phyloP scores from a whole-genome alignment of 2,329 filamentous ascomycete genomes.

The Corynespora cassiicola region DNA sequence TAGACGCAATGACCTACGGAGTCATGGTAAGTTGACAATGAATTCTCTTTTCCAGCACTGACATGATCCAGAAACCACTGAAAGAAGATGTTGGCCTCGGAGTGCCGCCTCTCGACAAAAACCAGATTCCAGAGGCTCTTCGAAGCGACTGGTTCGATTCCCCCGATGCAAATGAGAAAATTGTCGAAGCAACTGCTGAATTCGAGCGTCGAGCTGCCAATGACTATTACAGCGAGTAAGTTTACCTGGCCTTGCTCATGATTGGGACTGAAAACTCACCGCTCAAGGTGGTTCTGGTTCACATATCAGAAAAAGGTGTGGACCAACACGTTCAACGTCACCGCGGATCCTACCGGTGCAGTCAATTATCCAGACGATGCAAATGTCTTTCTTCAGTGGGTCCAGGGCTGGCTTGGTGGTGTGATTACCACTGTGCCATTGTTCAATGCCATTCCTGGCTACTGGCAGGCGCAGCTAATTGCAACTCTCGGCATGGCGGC shows the following conservation, averaged over 20 bases:
- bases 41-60: too few species aligned
- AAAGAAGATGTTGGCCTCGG: constrained; percentile 52
- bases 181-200: constrained; percentile 39
- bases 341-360: constrained; percentile 34
- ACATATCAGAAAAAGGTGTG: constrained; percentile 53
- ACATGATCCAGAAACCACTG: constrained; percentile 36
- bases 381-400: constrained; percentile 47
- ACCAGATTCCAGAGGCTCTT: constrained; percentile 49
- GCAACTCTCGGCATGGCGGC: constrained; percentile 36
- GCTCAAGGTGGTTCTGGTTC: constrained; percentile 56
- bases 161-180: constrained; percentile 38
- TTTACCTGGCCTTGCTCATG: too few species aligned
- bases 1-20: constrained; percentile 57
- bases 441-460: constrained; percentile 43
- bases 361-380: constrained; percentile 46
- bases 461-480: constrained; percentile 45
- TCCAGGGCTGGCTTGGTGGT: constrained; percentile 45
- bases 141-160: constrained; percentile 29
- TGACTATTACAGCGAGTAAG: constrained; percentile 53
- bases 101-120: constrained; percentile 51
- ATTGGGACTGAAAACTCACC: background rate
- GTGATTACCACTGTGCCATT: constrained; percentile 42
- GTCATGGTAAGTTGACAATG: constrained; percentile 37
- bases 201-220: constrained; percentile 50
- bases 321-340: constrained; percentile 55